phyloP scores from a whole-genome alignment of 225 moss, liverwort and hornwort genomes.

The Anthoceros angustus region DNA sequence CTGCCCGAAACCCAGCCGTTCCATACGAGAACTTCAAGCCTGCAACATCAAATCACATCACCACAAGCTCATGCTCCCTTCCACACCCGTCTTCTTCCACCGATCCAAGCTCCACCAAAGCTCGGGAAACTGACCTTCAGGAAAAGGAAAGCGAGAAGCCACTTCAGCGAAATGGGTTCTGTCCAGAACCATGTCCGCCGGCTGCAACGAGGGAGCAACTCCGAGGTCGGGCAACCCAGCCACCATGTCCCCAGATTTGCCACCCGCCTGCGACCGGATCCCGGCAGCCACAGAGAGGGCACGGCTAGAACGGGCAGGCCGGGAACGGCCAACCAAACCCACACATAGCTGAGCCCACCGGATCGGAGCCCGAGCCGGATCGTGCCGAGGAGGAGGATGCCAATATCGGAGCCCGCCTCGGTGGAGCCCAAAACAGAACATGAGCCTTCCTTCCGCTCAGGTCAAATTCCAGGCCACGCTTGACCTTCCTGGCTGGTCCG shows the following conservation, averaged over 20 bases:
- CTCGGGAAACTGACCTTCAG: neutral
- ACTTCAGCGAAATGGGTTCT: neutral
- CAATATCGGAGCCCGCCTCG: neutral
- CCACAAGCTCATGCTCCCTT: neutral
- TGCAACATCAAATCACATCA: conserved; percentile 6
- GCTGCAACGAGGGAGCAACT: neutral
- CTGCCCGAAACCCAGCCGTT: conserved; percentile 78
- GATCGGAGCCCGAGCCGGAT: neutral
- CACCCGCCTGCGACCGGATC: too few species aligned
- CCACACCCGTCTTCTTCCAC: neutral
- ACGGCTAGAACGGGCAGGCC: too few species aligned
- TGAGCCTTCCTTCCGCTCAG: neutral
- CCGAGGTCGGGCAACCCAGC: neutral
- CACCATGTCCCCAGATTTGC: neutral
- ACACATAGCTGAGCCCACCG: too few species aligned
- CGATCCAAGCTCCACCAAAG: neutral
- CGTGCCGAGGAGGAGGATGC: neutral
- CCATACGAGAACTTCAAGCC: conserved; percentile 73
- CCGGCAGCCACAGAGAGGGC: too few species aligned
- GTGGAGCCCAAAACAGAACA: neutral
- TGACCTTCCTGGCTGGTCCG: neutral
- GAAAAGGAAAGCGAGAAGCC: neutral
- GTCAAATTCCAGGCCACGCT: neutral
- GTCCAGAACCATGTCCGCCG: neutral
- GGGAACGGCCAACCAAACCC: too few species aligned